Percentiles rank a stretch among this genome's conserved stretches.
Conservation (phyloP, 2,329 filamentous ascomycete genomes). For the Pyrenophora tritici-repentis region DNA sequence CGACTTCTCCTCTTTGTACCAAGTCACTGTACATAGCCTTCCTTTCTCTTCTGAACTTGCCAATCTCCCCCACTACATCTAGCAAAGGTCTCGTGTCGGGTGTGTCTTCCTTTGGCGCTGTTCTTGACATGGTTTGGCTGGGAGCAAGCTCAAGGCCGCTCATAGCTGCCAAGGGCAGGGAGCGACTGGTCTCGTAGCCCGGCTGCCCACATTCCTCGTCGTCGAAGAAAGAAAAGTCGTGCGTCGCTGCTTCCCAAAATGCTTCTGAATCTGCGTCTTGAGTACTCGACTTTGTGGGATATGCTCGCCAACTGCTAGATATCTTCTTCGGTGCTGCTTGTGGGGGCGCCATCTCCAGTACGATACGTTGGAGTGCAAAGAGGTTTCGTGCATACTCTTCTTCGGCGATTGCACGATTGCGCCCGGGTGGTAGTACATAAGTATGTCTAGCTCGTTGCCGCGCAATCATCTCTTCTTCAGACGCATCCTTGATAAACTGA, state of each 20-base stretch:
- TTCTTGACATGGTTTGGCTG: conserved; percentile 12
- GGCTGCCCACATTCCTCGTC: conserved; percentile 62
- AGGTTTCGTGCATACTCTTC: conserved; percentile 55
- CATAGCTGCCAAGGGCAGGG: conserved; percentile 54
- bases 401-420: conserved; percentile 55
- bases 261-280: conserved; percentile 64
- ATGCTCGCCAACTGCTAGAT: conserved; percentile 53
- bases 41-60: conserved; percentile 58
- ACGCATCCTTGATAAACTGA: conserved; percentile 61
- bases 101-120: conserved; percentile 10
- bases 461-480: conserved; percentile 60
- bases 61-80: conserved; percentile 61
- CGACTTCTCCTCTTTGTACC: conserved; percentile 30
- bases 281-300: conserved; percentile 59
- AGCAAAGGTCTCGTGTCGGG: conserved; percentile 19
- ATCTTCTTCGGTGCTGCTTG: conserved; percentile 37
- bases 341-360: conserved; percentile 55
- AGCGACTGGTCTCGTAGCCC: conserved; percentile 50
- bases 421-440: conserved; percentile 64
- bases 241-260: conserved; percentile 62
- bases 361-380: conserved; percentile 61
- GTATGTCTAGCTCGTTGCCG: conserved; percentile 59
- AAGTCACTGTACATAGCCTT: conserved; percentile 56
- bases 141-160: conserved; percentile 47
- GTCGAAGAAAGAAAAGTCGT: conserved; percentile 66